Percentiles rank a stretch among this genome's conserved stretches.
Evolutionary conservation across 805 yeast genomes (phyloP).

Genomic region (Ogataea methylovora): DNA sequence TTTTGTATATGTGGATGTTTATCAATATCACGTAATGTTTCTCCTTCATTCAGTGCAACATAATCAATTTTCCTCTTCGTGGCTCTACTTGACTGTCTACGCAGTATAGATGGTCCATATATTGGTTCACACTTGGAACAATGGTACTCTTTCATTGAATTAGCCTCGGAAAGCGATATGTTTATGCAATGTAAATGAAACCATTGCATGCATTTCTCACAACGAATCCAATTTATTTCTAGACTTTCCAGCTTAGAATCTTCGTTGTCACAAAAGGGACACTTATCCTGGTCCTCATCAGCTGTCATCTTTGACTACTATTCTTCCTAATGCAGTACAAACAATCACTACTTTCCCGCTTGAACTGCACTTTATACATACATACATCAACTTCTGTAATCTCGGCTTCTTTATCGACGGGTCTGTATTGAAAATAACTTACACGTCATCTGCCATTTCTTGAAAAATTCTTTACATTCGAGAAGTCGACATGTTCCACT

Average conservation of each 20-base stretch:
- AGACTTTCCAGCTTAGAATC: conserved; percentile 7
- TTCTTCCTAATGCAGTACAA: no score
- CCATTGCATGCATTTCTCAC: conserved; percentile 50
- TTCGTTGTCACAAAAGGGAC: conserved; percentile 13
- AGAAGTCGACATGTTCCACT: no score
- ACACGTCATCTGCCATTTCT: no score
- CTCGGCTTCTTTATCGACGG: no score
- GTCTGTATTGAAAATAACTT: no score
- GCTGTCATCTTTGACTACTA: conserved; percentile 3
- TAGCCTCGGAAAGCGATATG: conserved; percentile 28
- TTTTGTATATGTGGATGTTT: conserved; percentile 49
- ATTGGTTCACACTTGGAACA: conserved; percentile 39
- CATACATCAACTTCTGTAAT: no score
- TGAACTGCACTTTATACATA: no score
- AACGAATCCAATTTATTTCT: conserved; percentile 42
- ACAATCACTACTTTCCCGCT: no score
- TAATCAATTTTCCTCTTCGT: conserved; percentile 56
- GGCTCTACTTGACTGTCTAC: conserved; percentile 48
- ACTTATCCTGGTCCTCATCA: no score
- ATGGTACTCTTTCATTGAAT: conserved; percentile 40
- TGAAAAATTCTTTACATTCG: no score
- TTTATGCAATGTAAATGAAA: conserved; percentile 43
- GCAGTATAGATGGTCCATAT: conserved; percentile 43
- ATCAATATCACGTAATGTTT: conserved; percentile 38
- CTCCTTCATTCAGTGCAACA: conserved; percentile 73